Percentiles rank a stretch among this genome's conserved stretches.
These are phyloP conservation scores for Asterochloris sp. DNA, from an alignment of 139 green algal species.

Conservation along the genomic window DNA sequence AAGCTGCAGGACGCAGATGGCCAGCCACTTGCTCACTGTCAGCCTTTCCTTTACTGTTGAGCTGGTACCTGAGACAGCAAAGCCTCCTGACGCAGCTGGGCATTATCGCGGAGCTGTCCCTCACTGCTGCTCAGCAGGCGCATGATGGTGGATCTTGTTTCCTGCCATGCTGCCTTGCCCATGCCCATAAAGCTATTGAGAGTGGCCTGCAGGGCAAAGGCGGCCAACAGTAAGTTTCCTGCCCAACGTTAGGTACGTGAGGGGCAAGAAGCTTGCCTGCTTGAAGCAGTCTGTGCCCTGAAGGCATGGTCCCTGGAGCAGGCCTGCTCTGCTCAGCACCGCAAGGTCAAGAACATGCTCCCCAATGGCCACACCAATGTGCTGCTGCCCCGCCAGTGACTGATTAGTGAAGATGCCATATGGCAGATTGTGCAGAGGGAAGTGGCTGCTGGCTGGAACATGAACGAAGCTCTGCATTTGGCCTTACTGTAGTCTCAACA, in stretches of 20 bases:
- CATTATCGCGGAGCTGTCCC: constrained; percentile 53
- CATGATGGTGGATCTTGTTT: constrained; percentile 53
- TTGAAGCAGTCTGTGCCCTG: constrained; percentile 25
- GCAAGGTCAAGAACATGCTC: constrained; percentile 72
- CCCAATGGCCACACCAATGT: constrained; percentile 74
- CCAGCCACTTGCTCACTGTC: background rate
- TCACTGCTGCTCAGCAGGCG: constrained; percentile 57
- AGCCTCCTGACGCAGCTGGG: constrained; percentile 20
- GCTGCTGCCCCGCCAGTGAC: background rate
- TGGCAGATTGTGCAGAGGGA: constrained; percentile 80
- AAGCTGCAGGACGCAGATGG: background rate
- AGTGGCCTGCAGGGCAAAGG: constrained; percentile 38
- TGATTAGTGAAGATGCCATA: constrained; percentile 68
- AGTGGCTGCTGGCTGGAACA: constrained; percentile 36
- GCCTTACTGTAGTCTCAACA: no score
- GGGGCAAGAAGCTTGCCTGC: constrained; percentile 9
- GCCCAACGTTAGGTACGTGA: background rate
- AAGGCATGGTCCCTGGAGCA: constrained; percentile 38
- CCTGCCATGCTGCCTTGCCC: constrained; percentile 63
- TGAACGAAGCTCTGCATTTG: constrained; percentile 10
- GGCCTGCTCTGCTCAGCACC: constrained; percentile 40
- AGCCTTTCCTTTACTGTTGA: no score
- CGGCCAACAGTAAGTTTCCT: background rate
- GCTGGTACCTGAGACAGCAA: constrained; percentile 44
- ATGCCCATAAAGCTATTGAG: constrained; percentile 87